Percentiles rank a stretch among this genome's conserved stretches.
These are phyloP conservation scores for Cercospora sesami DNA, from an alignment of 2,329 filamentous ascomycete species.

Conservation along the genomic window DNA sequence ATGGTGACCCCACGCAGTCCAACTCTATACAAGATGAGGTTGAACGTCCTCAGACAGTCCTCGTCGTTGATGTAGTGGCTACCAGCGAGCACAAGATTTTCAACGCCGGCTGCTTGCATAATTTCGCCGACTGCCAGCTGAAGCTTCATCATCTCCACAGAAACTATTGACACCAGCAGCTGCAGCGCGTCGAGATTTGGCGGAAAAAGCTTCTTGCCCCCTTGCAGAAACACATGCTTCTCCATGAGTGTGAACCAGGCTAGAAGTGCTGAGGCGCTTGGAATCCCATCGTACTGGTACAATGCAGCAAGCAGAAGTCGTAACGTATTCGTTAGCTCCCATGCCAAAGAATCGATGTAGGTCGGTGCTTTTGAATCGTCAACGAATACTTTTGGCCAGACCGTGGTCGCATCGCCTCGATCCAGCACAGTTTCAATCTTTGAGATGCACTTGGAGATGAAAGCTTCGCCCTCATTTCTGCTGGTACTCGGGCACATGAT, in stretches of 20 bases:
- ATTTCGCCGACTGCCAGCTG: constrained; percentile 60
- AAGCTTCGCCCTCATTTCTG: constrained; percentile 18
- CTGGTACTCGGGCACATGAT: constrained; percentile 20
- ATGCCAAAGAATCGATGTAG: constrained; percentile 64
- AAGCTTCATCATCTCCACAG: constrained; percentile 70
- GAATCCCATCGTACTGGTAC: constrained; percentile 26
- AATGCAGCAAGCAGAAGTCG: constrained; percentile 58
- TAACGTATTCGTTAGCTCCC: constrained; percentile 66
- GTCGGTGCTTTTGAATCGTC: constrained; percentile 43
- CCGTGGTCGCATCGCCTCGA: constrained; percentile 38
- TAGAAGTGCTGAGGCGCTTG: constrained; percentile 53
- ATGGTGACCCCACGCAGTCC: constrained; percentile 58
- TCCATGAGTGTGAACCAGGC: constrained; percentile 76
- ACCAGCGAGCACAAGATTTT: constrained; percentile 13
- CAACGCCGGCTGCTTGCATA: constrained; percentile 23
- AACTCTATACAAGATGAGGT: constrained; percentile 66
- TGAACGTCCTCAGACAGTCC: constrained; percentile 69
- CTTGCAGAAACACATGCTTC: constrained; percentile 67
- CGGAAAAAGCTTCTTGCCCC: constrained; percentile 42
- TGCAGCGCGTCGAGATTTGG: constrained; percentile 60
- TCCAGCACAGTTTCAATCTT: constrained; percentile 23
- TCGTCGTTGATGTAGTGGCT: constrained; percentile 65
- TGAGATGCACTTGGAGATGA: constrained; percentile 26
- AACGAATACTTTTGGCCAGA: constrained; percentile 30
- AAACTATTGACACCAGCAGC: constrained; percentile 68